Conservation (phyloP, 148 eudicot species). For the Agrostemma githago region DNA sequence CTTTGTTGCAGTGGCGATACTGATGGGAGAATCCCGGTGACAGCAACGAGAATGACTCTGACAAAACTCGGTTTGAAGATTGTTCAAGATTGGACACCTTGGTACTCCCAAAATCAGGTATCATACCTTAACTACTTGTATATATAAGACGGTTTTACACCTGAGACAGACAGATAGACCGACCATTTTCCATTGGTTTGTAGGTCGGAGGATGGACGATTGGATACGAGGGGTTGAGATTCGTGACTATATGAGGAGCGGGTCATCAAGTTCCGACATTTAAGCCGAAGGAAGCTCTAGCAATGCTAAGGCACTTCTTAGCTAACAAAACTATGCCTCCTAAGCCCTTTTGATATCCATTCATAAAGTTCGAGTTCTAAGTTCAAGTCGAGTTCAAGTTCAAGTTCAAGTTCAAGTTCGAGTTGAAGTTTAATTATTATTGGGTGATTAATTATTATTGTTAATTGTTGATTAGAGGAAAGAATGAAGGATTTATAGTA, state of each 20-base stretch:
- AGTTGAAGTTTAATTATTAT: no score
- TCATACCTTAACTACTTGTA: neutral
- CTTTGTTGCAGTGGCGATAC: constrained; percentile 30
- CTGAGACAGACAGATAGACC: no score
- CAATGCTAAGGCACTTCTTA: constrained; percentile 41
- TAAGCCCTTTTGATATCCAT: constrained; percentile 12
- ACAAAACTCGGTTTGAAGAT: constrained; percentile 32
- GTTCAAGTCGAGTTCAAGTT: neutral
- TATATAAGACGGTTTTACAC: neutral
- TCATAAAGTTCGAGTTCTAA: neutral
- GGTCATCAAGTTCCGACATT: constrained; percentile 72
- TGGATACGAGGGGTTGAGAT: constrained; percentile 40
- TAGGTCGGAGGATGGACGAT: constrained; percentile 39
- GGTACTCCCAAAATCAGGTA: constrained; percentile 33
- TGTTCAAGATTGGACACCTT: constrained; percentile 31
- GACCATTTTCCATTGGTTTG: neutral
- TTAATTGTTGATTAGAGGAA: constrained; percentile 7
- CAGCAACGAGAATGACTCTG: constrained; percentile 29
- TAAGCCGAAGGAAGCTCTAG: constrained; percentile 52
- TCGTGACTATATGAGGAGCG: constrained; percentile 67
- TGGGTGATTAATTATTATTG: neutral
- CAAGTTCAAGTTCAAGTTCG: neutral
- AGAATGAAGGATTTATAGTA: neutral
- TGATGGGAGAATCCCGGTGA: constrained; percentile 40
- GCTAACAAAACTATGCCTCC: constrained; percentile 43